These are phyloP conservation scores for Ceratopteris richardii DNA, from an alignment of 75 land plant genomes.

Conservation along the genomic window DNA sequence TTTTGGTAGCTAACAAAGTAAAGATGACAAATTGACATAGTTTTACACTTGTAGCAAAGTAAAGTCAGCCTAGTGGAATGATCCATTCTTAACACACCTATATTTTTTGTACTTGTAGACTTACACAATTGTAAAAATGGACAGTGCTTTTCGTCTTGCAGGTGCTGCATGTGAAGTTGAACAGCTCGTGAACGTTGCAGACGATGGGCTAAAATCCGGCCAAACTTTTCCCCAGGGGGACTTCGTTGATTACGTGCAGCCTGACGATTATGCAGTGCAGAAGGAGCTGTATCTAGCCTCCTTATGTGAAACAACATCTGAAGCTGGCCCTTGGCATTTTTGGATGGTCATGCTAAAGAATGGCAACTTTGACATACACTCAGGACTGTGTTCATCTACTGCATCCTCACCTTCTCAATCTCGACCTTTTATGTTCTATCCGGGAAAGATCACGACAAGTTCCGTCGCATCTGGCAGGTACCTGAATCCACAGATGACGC, in stretches of 20 bases:
- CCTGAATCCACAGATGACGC: no score
- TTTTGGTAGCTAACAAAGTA: no score
- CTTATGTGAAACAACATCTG: conserved; percentile 32
- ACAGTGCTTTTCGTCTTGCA: no score
- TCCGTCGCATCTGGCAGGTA: no score
- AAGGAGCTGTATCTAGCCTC: conserved; percentile 73
- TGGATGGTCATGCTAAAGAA: conserved; percentile 91
- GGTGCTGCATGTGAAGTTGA: conserved; percentile 3
- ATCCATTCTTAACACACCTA: no score
- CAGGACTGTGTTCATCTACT: conserved; percentile 50
- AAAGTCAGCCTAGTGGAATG: no score
- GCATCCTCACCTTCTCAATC: conserved; percentile 33
- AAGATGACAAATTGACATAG: no score
- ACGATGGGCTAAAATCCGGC: conserved; percentile 53
- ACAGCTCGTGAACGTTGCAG: conserved; percentile 33
- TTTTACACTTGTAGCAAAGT: no score
- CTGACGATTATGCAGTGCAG: conserved; percentile 66
- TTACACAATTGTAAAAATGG: no score
- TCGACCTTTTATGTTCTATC: no score
- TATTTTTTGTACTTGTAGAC: no score
- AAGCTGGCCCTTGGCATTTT: conserved; percentile 65
- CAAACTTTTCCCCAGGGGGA: conserved; percentile 31
- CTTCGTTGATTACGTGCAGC: conserved; percentile 16
- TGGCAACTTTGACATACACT: conserved; percentile 55
- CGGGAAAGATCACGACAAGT: not conserved